phyloP scores from a whole-genome alignment of 352 stramenopile genomes.

The Thalassiosira ordinaria region DNA sequence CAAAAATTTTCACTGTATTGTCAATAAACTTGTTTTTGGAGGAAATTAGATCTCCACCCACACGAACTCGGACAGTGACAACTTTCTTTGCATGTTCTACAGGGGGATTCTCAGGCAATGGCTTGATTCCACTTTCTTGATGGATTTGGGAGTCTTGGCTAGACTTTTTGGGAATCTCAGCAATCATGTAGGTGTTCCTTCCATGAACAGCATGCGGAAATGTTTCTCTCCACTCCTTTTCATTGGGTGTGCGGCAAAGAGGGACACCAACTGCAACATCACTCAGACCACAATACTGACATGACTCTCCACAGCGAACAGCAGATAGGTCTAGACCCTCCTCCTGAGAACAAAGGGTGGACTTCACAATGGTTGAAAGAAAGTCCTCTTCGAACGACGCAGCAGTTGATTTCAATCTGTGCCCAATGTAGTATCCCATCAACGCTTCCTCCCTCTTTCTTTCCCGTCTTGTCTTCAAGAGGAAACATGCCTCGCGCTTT shows the following conservation, averaged over 20 bases:
- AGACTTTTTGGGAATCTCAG: constrained; percentile 53
- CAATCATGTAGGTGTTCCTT: constrained; percentile 73
- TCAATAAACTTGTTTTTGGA: constrained; percentile 53
- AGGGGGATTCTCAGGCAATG: constrained; percentile 12
- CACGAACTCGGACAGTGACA: constrained; percentile 71
- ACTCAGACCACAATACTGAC: constrained; percentile 82
- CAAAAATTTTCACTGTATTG: constrained; percentile 58
- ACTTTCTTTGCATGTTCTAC: constrained; percentile 47
- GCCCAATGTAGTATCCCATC: constrained; percentile 62
- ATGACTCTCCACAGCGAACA: constrained; percentile 70
- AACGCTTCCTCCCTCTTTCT: constrained; percentile 67
- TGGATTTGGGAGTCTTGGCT: constrained; percentile 7
- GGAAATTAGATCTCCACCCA: constrained; percentile 79
- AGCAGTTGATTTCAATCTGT: constrained; percentile 72
- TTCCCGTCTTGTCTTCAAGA: constrained; percentile 57
- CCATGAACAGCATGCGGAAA: constrained; percentile 68
- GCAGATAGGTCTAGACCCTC: constrained; percentile 66
- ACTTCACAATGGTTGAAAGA: constrained; percentile 76
- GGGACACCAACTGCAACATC: constrained; percentile 80
- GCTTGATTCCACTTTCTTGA: constrained; percentile 25
- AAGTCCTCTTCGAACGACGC: constrained; percentile 84
- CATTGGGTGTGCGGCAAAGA: constrained; percentile 78
- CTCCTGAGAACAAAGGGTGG: constrained; percentile 67
- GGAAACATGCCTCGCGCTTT: constrained; percentile 51
- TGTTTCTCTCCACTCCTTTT: constrained; percentile 82